phyloP scores from a whole-genome alignment of 2,329 filamentous ascomycete genomes.

The Aspergillus pseudoglaucus region DNA sequence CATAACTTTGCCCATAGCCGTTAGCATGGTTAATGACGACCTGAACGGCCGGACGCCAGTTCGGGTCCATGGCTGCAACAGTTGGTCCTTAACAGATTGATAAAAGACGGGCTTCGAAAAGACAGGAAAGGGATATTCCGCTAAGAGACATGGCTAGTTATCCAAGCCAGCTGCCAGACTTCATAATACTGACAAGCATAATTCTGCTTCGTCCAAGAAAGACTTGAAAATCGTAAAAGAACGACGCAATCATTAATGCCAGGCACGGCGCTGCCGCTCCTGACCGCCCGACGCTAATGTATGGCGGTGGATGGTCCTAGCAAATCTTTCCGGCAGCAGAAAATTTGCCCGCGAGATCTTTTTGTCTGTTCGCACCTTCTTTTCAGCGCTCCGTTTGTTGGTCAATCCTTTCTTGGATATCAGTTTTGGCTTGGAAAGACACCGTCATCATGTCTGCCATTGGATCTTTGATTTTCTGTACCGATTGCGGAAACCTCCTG shows the following conservation, averaged over 20 bases:
- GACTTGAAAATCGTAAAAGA: conserved; percentile 7
- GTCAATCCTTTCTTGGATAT: background rate
- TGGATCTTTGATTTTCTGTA: conserved; percentile 87
- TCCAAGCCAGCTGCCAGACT: conserved; percentile 9
- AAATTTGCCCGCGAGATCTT: background rate
- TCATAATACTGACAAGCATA: conserved; percentile 7
- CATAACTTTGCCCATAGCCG: conserved; percentile 20
- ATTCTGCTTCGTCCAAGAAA: conserved; percentile 1
- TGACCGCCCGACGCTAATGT: conserved; percentile 22
- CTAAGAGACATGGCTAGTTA: conserved; percentile 27
- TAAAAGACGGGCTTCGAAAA: conserved; percentile 16
- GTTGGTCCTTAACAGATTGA: conserved; percentile 16
- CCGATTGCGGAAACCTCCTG: conserved; percentile 82
- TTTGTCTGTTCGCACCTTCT: background rate
- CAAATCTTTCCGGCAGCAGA: conserved; percentile 13
- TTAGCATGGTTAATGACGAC: conserved; percentile 35
- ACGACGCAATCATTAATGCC: conserved; percentile 18
- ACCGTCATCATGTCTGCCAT: conserved; percentile 67
- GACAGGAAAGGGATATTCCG: conserved; percentile 20
- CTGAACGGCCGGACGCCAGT: conserved; percentile 34
- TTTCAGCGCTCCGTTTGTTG: background rate
- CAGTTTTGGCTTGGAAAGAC: background rate
- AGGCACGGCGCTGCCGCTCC: conserved; percentile 18
- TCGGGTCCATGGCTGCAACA: conserved; percentile 32
- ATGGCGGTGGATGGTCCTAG: conserved; percentile 6